These are phyloP conservation scores for Leavenworthia alabamica DNA, from an alignment of 345 rosid genomes.

Conservation along the genomic window DNA sequence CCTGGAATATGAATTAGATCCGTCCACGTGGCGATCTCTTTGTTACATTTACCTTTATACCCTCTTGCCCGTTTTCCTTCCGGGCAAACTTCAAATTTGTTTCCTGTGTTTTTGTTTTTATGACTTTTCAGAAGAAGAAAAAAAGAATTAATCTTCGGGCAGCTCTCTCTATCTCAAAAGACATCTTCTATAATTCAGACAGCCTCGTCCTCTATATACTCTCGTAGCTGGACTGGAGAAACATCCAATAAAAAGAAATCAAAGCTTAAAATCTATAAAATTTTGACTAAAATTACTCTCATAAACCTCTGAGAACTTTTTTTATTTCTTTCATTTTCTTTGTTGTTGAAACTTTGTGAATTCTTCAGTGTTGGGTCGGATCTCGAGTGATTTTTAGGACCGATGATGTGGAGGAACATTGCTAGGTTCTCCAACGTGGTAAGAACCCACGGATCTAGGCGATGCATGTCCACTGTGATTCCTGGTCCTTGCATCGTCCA, in stretches of 20 bases:
- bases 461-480: constrained; percentile 56
- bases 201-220: not conserved
- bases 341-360: no score
- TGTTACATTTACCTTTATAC: not conserved
- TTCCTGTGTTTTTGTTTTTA: not conserved
- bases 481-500: constrained; percentile 92
- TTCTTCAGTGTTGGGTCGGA: constrained; percentile 21
- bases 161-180: no score
- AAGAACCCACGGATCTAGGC: no score
- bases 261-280: no score
- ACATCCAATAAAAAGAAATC: no score
- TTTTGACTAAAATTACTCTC: no score
- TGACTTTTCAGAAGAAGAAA: not conserved
- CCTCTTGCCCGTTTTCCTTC: constrained; percentile 22
- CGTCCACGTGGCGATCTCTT: constrained; percentile 16
- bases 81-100: constrained; percentile 13
- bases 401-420: no score
- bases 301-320: no score
- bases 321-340: no score
- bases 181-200: constrained; percentile 20
- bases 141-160: not conserved
- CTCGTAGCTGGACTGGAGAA: constrained; percentile 4
- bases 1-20: not conserved
- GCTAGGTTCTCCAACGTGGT: no score
- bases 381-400: constrained; percentile 30